Evolutionary conservation across 164 flowering plant genomes (phyloP), one percentile per base, ranked within the genome.

Genomic region (Nymphaea colorata): DNA sequence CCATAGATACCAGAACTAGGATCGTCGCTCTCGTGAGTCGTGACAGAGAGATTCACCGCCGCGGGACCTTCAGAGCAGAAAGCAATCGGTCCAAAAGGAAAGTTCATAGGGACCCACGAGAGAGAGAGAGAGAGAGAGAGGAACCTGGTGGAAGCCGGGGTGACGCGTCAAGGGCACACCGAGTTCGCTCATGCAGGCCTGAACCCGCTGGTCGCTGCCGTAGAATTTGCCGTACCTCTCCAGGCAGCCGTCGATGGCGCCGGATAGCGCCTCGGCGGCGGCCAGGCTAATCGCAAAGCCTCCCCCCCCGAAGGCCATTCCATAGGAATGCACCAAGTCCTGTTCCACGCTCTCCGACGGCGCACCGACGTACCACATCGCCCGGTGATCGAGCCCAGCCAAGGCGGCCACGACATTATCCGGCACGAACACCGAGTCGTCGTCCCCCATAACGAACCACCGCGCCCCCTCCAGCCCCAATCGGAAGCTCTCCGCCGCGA

Each of bases 371-470:
- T 91, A 93, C 59, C 77, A 80, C 89, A 84, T 81, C 76, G 74
- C 75, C 44, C 75, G 57, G 74, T 90, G 91, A 73, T 91, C 96
- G 68, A 87, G 87, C 71, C 68, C 82, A 43, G 76, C 64, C 64
- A 93, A 66, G 25, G 85, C 93, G 44, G 80, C 4, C 2, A 81
- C 89, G 42, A 93, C 68, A 68, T 93, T 93, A 16, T 89, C 86
- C 3, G 82, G 42, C 72, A 93, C 85, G 55, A 85, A 93, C 73
- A 93, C 90, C 61, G 97, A 91, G 70, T 93, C 98, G 59, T 93
- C 98, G 71, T 91, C 98, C 8, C 97, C 97, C 91, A 93, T 81
- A 60, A 91, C 96, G 70, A 86, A 89, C 98, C 97, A 93, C 70
- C 96, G 79, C 70, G 89, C 91, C 45, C 74, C 67, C 3, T 81